Evolutionary conservation across 2,329 filamentous ascomycete genomes (phyloP), one percentile per base, ranked within the genome.

Genomic region (Botrytis porri): DNA sequence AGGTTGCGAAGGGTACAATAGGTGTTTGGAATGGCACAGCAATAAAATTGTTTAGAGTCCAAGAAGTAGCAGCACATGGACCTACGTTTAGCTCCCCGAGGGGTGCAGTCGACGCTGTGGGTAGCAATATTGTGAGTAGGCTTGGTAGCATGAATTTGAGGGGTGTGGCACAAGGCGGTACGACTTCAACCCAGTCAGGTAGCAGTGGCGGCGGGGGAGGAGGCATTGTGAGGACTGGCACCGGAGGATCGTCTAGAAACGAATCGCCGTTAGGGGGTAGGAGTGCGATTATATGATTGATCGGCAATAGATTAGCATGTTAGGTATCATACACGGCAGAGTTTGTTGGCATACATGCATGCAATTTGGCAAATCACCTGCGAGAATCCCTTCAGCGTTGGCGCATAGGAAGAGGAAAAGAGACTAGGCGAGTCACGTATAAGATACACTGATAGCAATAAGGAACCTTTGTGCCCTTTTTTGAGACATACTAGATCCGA

Each of bases 21-120:
- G 95, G 96, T 12, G 90, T 98, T 2, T 99, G 96, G 95, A 98
- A 95, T 80, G 93, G 94, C 51, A 98, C 96, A 1, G 86, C 86
- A 3, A 93, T 99, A 81, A 92, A 92, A 80, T 85, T 99, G 22
- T 99, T 99, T 84, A 90, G 90, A 67, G 94, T 98, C 4, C 94
- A 97, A 81, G 93, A 97, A 80, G 93, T 92, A 25, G 92, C 91
- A 3, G 88, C 93, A 1, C 87, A 92, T 77, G 92, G 95, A 0
- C 94, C 95, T 5, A 94, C 91, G 20, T 82, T 99, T 75, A 89
- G 94, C 37, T 94, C 92, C 48, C 96, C 96, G 0, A 89, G 94
- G 74, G 95, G 95, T 0, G 95, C 95, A 0, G 95, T 98, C 4
- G 95, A 98, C 82, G 95, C 94, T 0, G 94, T 98, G 1, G 95